Evolutionary conservation across 2,329 filamentous ascomycete species (phyloP).

Genomic region (Ceratocystis cubensis): DNA sequence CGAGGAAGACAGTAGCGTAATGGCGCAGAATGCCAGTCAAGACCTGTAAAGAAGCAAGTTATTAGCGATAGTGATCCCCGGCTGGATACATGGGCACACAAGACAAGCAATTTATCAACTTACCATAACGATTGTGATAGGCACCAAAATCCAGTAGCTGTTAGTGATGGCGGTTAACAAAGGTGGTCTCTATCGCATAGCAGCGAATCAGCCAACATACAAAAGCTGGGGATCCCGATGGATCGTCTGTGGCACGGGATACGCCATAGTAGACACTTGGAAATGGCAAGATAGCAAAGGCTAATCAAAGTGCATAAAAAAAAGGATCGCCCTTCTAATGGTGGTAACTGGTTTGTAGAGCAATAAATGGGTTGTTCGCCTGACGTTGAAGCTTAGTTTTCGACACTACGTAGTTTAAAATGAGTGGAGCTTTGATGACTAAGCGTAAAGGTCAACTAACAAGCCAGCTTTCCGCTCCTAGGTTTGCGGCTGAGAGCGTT

Average conservation of each 20-base stretch:
- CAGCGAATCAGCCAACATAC: slow-evolving; percentile 41
- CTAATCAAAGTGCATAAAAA: too few relatives aligned
- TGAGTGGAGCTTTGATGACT: slow-evolving; percentile 11
- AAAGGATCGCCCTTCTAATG: background rate
- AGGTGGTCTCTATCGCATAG: slow-evolving; percentile 17
- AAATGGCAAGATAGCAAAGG: background rate
- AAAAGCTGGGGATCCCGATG: slow-evolving; percentile 96
- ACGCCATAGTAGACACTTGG: background rate
- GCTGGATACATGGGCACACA: background rate
- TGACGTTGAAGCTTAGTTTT: slow-evolving; percentile 8
- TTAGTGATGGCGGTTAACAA: slow-evolving; percentile 23
- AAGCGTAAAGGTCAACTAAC: slow-evolving; percentile 16
- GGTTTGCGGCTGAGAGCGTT: too few relatives aligned
- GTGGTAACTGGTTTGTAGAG: background rate
- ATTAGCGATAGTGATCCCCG: background rate
- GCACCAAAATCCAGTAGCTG: slow-evolving; percentile 98
- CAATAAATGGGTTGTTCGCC: background rate
- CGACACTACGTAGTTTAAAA: background rate
- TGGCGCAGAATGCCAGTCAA: slow-evolving; percentile 91
- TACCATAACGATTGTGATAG: slow-evolving; percentile 92
- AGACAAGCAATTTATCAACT: background rate
- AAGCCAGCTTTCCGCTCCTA: slow-evolving; percentile 19
- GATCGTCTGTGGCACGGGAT: slow-evolving; percentile 60
- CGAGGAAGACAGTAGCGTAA: slow-evolving; percentile 87
- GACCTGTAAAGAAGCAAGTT: slow-evolving; percentile 36